Conservation (phyloP, 164 flowering plant genomes). For the Aristolochia fimbriata region DNA sequence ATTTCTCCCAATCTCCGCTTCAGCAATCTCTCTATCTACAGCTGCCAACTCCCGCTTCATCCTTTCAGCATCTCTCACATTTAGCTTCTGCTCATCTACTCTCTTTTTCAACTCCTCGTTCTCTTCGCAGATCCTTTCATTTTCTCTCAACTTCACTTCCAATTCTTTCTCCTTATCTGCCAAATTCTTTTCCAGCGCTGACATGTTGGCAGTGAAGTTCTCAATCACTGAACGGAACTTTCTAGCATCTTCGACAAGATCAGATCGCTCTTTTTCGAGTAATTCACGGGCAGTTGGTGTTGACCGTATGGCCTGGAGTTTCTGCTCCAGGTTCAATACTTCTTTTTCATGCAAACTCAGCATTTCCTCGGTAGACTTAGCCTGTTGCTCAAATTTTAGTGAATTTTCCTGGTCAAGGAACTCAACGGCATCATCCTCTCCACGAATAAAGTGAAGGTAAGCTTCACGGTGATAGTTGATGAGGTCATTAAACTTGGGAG, state of each 20-base stretch:
- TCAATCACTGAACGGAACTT: conserved; percentile 55
- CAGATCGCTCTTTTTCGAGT: conserved; percentile 47
- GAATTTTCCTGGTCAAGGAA: conserved; percentile 31
- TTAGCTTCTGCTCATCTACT: conserved; percentile 58
- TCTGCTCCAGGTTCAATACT: conserved; percentile 27
- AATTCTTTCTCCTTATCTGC: conserved; percentile 61
- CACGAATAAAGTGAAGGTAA: conserved; percentile 44
- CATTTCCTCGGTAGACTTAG: conserved; percentile 15
- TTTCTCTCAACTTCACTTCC: conserved; percentile 43
- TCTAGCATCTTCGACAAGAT: conserved; percentile 52
- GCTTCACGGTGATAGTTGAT: conserved; percentile 27
- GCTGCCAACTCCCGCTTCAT: conserved; percentile 87
- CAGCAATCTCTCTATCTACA: conserved; percentile 73
- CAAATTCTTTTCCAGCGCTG: conserved; percentile 35
- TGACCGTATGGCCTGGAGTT: conserved; percentile 28
- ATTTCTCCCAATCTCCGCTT: conserved; percentile 55
- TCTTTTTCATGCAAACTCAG: conserved; percentile 21
- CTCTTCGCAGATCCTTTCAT: conserved; percentile 49
- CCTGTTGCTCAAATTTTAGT: conserved; percentile 36
- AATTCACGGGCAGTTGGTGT: conserved; percentile 44
- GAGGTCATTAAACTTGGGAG: conserved; percentile 8
- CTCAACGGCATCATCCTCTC: conserved; percentile 54
- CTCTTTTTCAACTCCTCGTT: conserved; percentile 68
- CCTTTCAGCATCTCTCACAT: conserved; percentile 83
- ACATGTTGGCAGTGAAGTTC: conserved; percentile 20